These are phyloP conservation scores for Fusarium guadeloupense DNA, from an alignment of 2,329 filamentous ascomycete species.

Conservation along the genomic window DNA sequence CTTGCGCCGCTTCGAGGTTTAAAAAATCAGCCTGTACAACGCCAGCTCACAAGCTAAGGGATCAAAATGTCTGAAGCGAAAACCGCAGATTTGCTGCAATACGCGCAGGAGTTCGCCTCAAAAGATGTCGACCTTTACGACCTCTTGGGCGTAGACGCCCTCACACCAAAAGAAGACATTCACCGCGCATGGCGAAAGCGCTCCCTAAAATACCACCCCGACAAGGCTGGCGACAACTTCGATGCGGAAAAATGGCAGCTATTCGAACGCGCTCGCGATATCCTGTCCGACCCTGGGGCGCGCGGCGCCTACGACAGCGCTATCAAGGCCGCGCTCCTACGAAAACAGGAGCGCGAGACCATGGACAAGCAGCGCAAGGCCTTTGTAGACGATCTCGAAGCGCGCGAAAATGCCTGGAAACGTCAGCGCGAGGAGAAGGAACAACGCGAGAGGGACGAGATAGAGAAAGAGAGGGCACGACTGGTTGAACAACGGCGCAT, in stretches of 20 bases:
- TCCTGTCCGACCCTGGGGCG: conserved; percentile 75
- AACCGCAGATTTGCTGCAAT: conserved; percentile 60
- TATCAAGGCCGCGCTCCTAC: conserved; percentile 74
- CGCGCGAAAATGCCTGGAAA: conserved; percentile 74
- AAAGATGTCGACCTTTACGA: conserved; percentile 79
- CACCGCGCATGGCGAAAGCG: conserved; percentile 85
- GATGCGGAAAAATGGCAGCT: conserved; percentile 86
- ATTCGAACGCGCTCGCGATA: conserved; percentile 85
- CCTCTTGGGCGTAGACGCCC: conserved; percentile 73
- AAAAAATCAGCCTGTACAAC: neutral
- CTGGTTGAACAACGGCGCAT: conserved; percentile 51
- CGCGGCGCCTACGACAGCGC: conserved; percentile 82
- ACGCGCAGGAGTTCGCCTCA: conserved; percentile 67
- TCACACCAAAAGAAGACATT: conserved; percentile 75
- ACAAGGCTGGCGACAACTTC: conserved; percentile 81
- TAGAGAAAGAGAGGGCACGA: conserved; percentile 51
- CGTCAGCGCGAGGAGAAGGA: conserved; percentile 62
- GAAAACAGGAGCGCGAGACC: conserved; percentile 74
- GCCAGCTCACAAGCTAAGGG: neutral
- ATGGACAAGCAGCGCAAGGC: conserved; percentile 77
- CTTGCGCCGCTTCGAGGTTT: neutral
- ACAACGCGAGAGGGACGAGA: conserved; percentile 46
- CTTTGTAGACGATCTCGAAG: conserved; percentile 88
- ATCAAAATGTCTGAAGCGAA: conserved; percentile 47
- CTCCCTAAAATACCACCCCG: conserved; percentile 91